Evolutionary conservation across 768 basidiomycete genomes (phyloP), one percentile per base, ranked within the genome.

Genomic region (Termitomyces sp.): DNA sequence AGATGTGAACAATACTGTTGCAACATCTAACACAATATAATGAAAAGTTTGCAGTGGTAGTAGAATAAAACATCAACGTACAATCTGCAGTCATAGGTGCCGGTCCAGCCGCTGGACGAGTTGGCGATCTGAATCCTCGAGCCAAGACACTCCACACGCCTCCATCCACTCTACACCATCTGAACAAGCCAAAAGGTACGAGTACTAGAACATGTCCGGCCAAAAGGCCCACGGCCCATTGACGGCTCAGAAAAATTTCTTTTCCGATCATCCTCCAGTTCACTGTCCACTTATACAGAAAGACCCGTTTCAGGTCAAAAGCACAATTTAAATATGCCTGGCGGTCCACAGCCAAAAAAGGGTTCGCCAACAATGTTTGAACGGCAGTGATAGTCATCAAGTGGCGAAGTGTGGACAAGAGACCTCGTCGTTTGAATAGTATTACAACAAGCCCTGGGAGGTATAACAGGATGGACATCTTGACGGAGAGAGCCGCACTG

Each of bases 251-350:
- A 75, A 98, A 98, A 6, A 78, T 78, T n/a, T 83, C 77, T 70
- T 95, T 91, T 32, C 81, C 77, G 2, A 99, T 64, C 69, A 96
- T 90, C 49, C 94, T 84, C 97, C 97, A 99, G 70, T 98, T 99
- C 59, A 98, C 95, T 0, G 96, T 98, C 96, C 96, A 99, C 71
- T 92, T 88, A 74, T 91, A 97, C 35, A 97, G 75, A 76, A 99
- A 99, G 8, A 88, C 81, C 15, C 97, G 88, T 4, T 87, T 86
- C 59, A 99, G 79, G 69, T 98, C 88, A 71, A 96, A 99, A 2
- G 97, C 90, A 20, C 82, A 81, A 24, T 75, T 77, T 44, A 93
- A 66, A 73, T 99, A 99, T 22, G 85, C 80, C 69, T 75, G 68
- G 4, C 82, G 76, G 63, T 89, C 78, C 58, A 81, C 76, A 44